These are phyloP conservation scores for Tricholoma bakamatsutake DNA, from an alignment of 768 basidiomycete species.

Conservation along the genomic window DNA sequence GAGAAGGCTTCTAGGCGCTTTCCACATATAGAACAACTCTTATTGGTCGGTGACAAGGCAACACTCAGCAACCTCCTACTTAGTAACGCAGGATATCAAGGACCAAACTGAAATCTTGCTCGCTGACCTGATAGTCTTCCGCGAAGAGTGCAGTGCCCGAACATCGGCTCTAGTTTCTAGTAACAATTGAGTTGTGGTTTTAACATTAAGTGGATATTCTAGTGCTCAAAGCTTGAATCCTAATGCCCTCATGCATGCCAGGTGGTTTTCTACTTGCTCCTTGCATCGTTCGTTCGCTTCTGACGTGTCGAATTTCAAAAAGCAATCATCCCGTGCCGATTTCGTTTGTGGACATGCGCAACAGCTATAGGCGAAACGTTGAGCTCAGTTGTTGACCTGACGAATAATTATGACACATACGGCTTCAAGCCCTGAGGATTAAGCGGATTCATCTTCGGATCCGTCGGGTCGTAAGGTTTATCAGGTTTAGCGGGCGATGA, in stretches of 20 bases:
- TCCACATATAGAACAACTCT: no score
- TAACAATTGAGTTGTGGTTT: not conserved
- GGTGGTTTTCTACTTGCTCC: slow-evolving; percentile 71
- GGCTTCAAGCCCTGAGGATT: slow-evolving; percentile 96
- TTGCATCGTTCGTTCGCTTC: slow-evolving; percentile 76
- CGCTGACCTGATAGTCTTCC: no score
- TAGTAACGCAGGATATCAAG: no score
- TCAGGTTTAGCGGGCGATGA: slow-evolving; percentile 32
- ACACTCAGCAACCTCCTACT: no score
- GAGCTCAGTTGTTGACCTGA: not conserved
- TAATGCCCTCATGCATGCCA: slow-evolving; percentile 85
- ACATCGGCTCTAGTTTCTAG: not conserved
- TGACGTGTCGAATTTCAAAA: slow-evolving; percentile 62
- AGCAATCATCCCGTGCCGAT: slow-evolving; percentile 89
- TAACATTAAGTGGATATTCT: not conserved
- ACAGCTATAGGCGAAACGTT: slow-evolving; percentile 49
- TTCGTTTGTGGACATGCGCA: slow-evolving; percentile 97
- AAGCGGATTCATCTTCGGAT: slow-evolving; percentile 79
- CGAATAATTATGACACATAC: slow-evolving; percentile 40
- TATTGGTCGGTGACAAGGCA: no score
- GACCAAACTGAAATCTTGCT: no score
- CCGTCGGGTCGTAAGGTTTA: slow-evolving; percentile 57
- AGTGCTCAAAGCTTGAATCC: slow-evolving; percentile 74
- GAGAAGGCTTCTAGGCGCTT: no score
- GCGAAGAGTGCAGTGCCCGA: no score